A percentile compares a stretch with the other conserved stretches of the same genome.
These are phyloP conservation scores for Eremochloa ophiuroides DNA, from an alignment of 176 grass and related monocot species.

Conservation along the genomic window DNA sequence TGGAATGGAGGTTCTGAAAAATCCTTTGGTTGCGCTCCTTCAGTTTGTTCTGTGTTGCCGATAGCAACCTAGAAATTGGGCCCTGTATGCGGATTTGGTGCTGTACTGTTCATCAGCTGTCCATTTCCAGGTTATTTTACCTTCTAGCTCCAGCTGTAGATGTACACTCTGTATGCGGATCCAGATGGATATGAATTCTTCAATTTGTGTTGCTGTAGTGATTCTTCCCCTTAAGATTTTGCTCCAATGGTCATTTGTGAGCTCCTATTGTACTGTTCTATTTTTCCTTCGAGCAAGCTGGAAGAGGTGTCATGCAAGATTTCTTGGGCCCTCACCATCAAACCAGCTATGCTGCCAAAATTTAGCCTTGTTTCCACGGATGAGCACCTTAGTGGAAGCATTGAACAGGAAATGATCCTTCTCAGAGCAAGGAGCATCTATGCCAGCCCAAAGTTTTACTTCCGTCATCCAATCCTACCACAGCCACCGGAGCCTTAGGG, in stretches of 20 bases:
- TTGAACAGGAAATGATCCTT: not conserved
- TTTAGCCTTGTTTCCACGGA: not conserved
- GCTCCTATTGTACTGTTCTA: not conserved
- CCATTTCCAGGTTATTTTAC: not conserved
- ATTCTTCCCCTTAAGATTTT: not conserved
- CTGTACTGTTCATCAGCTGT: too few species aligned
- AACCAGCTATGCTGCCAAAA: not conserved
- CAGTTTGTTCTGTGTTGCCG: too few species aligned
- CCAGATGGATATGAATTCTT: not conserved
- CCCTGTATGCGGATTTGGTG: too few species aligned
- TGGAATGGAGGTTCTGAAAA: too few species aligned
- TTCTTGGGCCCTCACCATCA: not conserved
- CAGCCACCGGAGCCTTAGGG: not conserved
- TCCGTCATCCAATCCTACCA: not conserved
- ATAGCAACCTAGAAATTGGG: too few species aligned
- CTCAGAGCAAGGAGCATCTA: not conserved
- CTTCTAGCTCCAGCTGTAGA: not conserved
- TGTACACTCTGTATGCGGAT: not conserved
- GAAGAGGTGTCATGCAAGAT: not conserved
- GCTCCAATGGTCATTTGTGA: not conserved
- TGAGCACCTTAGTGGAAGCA: not conserved
- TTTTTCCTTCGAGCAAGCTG: not conserved
- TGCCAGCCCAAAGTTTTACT: not conserved
- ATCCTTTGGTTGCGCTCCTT: too few species aligned
- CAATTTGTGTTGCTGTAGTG: not conserved